These are phyloP conservation scores for Acacia concinna DNA, from an alignment of 331 rosid species.

Conservation along the genomic window DNA sequence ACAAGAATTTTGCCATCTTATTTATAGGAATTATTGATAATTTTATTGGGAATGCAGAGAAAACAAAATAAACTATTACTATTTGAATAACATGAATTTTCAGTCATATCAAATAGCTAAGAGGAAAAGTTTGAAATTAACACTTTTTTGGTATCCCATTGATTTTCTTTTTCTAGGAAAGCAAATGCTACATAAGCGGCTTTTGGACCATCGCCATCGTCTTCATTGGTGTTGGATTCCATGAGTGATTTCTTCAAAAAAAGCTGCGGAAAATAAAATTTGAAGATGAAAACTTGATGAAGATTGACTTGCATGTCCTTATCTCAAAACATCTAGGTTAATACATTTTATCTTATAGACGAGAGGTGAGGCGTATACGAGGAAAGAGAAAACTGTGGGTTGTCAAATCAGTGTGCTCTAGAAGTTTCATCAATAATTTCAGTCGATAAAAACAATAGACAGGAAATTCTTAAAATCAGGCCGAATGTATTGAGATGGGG, in stretches of 20 bases:
- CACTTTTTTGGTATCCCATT: not conserved
- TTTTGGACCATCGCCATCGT: not conserved
- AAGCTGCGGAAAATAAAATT: not conserved
- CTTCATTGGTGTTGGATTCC: not conserved
- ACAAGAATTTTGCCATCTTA: not conserved
- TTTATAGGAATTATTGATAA: not conserved
- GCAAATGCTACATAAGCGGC: not conserved
- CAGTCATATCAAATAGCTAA: not conserved
- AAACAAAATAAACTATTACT: too few relatives aligned
- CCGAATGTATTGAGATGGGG: too few relatives aligned
- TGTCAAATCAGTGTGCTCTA: too few relatives aligned
- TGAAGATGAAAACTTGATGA: not conserved
- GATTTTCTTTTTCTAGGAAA: not conserved
- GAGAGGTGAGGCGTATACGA: too few relatives aligned
- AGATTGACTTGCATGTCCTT: too few relatives aligned
- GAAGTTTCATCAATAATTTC: too few relatives aligned
- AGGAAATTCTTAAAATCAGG: too few relatives aligned
- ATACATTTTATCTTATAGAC: too few relatives aligned
- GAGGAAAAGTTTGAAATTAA: not conserved
- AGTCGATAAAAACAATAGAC: too few relatives aligned
- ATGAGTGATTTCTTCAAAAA: not conserved
- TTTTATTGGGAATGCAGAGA: not conserved
- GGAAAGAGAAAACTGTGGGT: too few relatives aligned
- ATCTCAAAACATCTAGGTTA: too few relatives aligned
- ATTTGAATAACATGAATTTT: not conserved